Percentiles rank a stretch among this genome's conserved stretches.
Evolutionary conservation across 345 rosid species (phyloP).

Genomic region (Aquilaria sinensis): DNA sequence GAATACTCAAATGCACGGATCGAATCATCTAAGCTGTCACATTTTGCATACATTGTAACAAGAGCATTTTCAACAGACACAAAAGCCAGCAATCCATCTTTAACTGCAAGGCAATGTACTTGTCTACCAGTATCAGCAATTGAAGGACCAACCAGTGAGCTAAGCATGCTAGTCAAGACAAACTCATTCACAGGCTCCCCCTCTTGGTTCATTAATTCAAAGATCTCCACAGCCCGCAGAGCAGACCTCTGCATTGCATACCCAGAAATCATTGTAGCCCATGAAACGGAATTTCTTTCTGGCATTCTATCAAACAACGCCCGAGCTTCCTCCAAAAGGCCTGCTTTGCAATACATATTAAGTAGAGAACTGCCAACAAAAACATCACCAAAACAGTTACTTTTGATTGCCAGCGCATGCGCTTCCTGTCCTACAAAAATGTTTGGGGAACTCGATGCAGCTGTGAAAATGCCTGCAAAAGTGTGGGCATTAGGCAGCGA

Average conservation of each 20-base stretch:
- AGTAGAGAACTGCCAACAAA: constrained; percentile 75
- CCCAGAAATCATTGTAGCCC: constrained; percentile 77
- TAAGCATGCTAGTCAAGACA: constrained; percentile 60
- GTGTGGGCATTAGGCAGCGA: constrained; percentile 71
- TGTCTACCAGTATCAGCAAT: constrained; percentile 44
- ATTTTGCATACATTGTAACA: constrained; percentile 78
- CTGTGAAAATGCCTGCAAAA: constrained; percentile 63
- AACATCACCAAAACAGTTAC: constrained; percentile 49
- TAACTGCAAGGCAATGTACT: constrained; percentile 49
- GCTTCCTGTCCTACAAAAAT: constrained; percentile 48
- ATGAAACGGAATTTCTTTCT: constrained; percentile 49
- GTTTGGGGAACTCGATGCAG: constrained; percentile 38
- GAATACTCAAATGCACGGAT: constrained; percentile 54
- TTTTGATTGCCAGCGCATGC: constrained; percentile 56
- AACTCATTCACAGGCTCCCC: constrained; percentile 53
- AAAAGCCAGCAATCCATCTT: constrained; percentile 42
- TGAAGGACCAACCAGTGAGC: constrained; percentile 44
- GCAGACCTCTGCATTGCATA: constrained; percentile 47
- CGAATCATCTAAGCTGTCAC: constrained; percentile 53
- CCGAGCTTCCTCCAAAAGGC: constrained; percentile 44
- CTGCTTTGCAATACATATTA: constrained; percentile 60
- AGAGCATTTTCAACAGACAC: constrained; percentile 56
- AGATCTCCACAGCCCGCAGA: constrained; percentile 32
- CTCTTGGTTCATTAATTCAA: constrained; percentile 37
- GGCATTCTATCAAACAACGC: constrained; percentile 60